phyloP scores from a whole-genome alignment of 148 eudicot genomes.

The Silene uniflora region DNA sequence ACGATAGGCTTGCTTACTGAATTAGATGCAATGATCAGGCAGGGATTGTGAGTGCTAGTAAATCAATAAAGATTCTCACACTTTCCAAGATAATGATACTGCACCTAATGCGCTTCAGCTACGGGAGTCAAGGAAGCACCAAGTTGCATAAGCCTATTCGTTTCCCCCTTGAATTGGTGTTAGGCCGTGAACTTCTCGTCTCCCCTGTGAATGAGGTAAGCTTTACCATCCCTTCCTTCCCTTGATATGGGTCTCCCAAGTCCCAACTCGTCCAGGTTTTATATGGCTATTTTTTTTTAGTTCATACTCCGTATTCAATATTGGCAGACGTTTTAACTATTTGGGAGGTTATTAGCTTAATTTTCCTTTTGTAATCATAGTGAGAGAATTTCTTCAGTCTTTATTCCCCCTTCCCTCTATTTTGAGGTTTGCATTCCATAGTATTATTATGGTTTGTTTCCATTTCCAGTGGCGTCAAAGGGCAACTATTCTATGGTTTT shows the following conservation, averaged over 20 bases:
- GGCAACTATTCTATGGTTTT: too few relatives aligned
- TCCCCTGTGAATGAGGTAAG: slow-evolving; percentile 66
- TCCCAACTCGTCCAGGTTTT: neutral
- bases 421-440: neutral
- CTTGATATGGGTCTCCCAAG: neutral
- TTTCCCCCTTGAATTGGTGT: slow-evolving; percentile 75
- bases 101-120: slow-evolving; percentile 95
- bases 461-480: too few relatives aligned
- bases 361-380: neutral
- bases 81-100: slow-evolving; percentile 81
- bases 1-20: neutral
- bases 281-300: neutral
- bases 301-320: too few relatives aligned
- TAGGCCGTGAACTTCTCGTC: slow-evolving; percentile 72
- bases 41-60: slow-evolving; percentile 81
- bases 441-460: neutral
- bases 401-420: neutral
- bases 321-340: too few relatives aligned
- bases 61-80: slow-evolving; percentile 68
- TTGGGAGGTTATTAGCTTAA: neutral
- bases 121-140: slow-evolving; percentile 83
- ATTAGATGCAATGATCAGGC: slow-evolving; percentile 41
- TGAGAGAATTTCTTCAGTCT: neutral
- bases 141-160: slow-evolving; percentile 74
- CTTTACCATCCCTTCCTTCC: neutral